phyloP scores from a whole-genome alignment of 768 basidiomycete species.

The Kwoniella sp. region DNA sequence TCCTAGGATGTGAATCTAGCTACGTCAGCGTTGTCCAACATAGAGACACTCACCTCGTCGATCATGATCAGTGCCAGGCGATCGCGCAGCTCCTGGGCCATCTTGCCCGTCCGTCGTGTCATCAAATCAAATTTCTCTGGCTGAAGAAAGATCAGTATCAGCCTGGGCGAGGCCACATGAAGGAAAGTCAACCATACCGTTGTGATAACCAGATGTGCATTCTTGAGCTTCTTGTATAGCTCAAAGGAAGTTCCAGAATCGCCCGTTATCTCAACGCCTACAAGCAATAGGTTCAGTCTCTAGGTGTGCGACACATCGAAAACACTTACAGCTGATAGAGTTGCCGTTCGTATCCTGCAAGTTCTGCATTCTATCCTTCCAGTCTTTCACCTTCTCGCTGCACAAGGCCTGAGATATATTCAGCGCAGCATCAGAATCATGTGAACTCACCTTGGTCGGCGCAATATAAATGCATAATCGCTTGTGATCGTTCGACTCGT shows the following conservation, averaged over 20 bases:
- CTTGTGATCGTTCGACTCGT: not conserved
- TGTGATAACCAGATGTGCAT: slow-evolving; percentile 78
- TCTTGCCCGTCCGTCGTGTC: slow-evolving; percentile 66
- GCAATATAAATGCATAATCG: slow-evolving; percentile 73
- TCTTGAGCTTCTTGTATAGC: slow-evolving; percentile 72
- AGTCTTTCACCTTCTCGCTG: slow-evolving; percentile 78
- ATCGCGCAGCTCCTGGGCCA: slow-evolving; percentile 68
- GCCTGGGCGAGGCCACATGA: not conserved
- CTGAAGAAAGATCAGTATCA: slow-evolving; percentile 48
- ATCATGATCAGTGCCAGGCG: slow-evolving; percentile 79
- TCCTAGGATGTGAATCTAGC: slow-evolving; percentile 85
- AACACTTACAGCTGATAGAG: slow-evolving; percentile 62
- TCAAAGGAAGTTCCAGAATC: slow-evolving; percentile 72
- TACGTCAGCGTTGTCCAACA: slow-evolving; percentile 4
- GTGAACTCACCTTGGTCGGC: slow-evolving; percentile 72
- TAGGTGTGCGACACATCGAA: slow-evolving; percentile 7
- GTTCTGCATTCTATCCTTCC: slow-evolving; percentile 75
- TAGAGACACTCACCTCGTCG: slow-evolving; percentile 68
- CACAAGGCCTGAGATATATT: slow-evolving; percentile 70
- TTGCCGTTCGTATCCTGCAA: slow-evolving; percentile 59
- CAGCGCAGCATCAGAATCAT: not conserved
- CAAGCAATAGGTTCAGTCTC: slow-evolving; percentile 2
- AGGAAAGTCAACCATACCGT: slow-evolving; percentile 61
- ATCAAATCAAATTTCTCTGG: slow-evolving; percentile 97
- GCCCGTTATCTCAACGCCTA: slow-evolving; percentile 88